Conservation (phyloP, 495 filamentous ascomycete genomes). For the Aspergillus heteromorphus region DNA sequence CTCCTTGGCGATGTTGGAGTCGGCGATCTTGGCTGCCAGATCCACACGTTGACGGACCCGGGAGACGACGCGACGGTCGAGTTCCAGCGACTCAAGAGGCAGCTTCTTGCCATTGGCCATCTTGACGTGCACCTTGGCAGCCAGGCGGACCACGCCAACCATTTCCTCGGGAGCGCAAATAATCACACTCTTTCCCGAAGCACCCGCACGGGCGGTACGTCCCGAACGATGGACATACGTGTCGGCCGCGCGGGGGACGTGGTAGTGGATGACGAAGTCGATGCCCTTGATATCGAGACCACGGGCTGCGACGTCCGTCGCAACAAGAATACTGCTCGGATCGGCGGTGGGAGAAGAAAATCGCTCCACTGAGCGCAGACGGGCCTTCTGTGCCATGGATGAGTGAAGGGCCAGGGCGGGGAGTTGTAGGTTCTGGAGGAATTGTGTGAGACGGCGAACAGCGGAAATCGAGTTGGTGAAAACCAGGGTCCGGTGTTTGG, state of each 20-base stretch:
- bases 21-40: constrained; percentile 79
- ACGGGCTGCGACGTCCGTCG: constrained; percentile 94
- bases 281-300: constrained; percentile 91
- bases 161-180: constrained; percentile 92
- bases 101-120: constrained; percentile 49
- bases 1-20: constrained; percentile 77
- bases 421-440: constrained; percentile 78
- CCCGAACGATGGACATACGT: constrained; percentile 94
- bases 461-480: constrained; percentile 96
- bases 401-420: constrained; percentile 79
- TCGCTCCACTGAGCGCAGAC: constrained; percentile 83
- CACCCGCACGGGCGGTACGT: constrained; percentile 81
- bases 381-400: constrained; percentile 94
- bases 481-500: constrained; percentile 71
- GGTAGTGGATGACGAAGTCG: constrained; percentile 87
- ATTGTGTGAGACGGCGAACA: constrained; percentile 77
- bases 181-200: constrained; percentile 72
- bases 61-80: constrained; percentile 73
- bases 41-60: constrained; percentile 67
- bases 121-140: constrained; percentile 76
- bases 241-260: constrained; percentile 86
- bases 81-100: constrained; percentile 70
- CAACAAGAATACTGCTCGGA: constrained; percentile 69
- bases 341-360: constrained; percentile 64
- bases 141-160: constrained; percentile 70